Evolutionary conservation across 495 filamentous ascomycete species (phyloP).

Genomic region (Lentithecium fluviatile): DNA sequence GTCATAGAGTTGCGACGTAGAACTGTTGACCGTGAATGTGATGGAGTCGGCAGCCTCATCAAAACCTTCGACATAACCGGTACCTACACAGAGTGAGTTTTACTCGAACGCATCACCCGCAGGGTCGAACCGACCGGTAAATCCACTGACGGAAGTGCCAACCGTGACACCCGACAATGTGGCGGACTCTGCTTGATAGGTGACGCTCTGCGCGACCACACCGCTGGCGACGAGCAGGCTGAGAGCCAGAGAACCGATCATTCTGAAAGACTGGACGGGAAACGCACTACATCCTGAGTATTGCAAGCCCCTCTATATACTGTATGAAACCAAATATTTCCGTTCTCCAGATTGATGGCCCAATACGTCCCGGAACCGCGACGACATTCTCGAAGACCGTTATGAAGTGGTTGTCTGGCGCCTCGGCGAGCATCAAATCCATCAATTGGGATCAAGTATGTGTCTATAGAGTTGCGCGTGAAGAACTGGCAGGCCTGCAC

Average conservation of each 20-base stretch:
- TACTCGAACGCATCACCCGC: neutral
- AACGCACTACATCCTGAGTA: too few species aligned
- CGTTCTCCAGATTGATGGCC: too few species aligned
- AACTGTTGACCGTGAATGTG: constrained; percentile 43
- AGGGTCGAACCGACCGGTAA: constrained; percentile 19
- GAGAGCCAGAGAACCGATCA: neutral
- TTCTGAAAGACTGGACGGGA: neutral
- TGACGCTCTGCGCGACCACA: constrained; percentile 12
- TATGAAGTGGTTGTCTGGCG: too few species aligned
- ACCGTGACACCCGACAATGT: constrained; percentile 42
- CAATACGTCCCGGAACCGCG: too few species aligned
- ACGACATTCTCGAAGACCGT: too few species aligned
- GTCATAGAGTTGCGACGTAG: constrained; percentile 43
- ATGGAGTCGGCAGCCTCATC: constrained; percentile 45
- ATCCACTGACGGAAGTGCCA: constrained; percentile 42
- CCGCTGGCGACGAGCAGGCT: neutral
- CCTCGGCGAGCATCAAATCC: too few species aligned
- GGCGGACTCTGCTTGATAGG: constrained; percentile 47
- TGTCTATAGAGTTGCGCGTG: too few species aligned
- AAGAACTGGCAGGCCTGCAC: too few species aligned
- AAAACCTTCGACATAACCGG: constrained; percentile 49
- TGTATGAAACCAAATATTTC: too few species aligned
- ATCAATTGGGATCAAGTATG: too few species aligned
- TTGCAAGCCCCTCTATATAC: too few species aligned
- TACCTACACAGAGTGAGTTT: constrained; percentile 31